These are phyloP conservation scores for Beta corolliflora DNA, from an alignment of 179 eudicot species.

Conservation along the genomic window DNA sequence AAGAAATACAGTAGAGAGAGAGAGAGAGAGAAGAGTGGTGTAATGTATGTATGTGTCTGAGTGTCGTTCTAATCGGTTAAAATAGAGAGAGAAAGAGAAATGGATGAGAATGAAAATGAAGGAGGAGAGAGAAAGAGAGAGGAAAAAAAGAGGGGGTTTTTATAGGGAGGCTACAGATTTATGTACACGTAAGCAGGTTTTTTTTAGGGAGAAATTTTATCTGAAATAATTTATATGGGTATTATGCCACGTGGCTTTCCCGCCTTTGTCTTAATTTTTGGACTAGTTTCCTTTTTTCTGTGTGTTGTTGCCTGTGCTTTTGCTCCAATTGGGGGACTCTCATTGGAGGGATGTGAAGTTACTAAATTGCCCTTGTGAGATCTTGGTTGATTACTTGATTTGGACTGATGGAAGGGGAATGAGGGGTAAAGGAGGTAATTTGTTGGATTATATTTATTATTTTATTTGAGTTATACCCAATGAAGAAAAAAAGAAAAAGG, in stretches of 20 bases:
- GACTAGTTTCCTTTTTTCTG: too few species aligned
- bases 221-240: background rate
- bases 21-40: background rate
- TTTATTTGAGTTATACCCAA: background rate
- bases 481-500: background rate
- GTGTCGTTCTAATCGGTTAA: slow-evolving; percentile 18
- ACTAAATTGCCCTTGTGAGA: background rate
- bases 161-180: slow-evolving; percentile 67
- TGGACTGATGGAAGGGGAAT: background rate
- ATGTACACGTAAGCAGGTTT: slow-evolving; percentile 49
- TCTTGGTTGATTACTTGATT: background rate
- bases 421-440: background rate
- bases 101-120: slow-evolving; percentile 22
- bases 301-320: slow-evolving; percentile 15
- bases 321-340: background rate
- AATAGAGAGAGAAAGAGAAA: slow-evolving; percentile 14
- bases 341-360: background rate
- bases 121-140: slow-evolving; percentile 31
- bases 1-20: background rate
- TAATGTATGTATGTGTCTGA: slow-evolving; percentile 4
- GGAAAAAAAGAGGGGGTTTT: slow-evolving; percentile 35
- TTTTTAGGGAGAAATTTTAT: slow-evolving; percentile 1
- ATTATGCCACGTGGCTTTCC: slow-evolving; percentile 29
- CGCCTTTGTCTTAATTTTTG: background rate
- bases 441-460: background rate